Conservation (phyloP, 768 basidiomycete species). For the Plicaturopsis crispa region DNA sequence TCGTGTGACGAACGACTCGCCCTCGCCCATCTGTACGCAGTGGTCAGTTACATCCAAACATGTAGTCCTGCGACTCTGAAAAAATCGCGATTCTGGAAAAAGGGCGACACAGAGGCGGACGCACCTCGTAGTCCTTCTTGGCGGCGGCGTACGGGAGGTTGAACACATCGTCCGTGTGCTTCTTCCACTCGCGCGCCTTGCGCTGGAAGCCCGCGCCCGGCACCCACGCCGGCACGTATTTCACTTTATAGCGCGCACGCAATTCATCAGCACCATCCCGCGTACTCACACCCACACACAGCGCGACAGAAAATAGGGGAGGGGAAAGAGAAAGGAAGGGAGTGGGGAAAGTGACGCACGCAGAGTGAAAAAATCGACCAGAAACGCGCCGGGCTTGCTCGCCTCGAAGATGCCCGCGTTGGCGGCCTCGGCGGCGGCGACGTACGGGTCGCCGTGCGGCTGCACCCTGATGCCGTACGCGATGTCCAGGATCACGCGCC, state of each 20-base stretch:
- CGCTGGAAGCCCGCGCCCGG: constrained; percentile 27
- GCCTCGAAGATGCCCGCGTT: constrained; percentile 25
- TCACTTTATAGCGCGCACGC: no score
- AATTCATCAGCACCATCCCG: no score
- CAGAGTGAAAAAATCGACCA: constrained; percentile 34
- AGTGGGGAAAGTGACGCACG: no score
- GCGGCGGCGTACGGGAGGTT: constrained; percentile 1
- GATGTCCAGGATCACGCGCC: constrained; percentile 30
- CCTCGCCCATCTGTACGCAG: no score
- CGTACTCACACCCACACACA: no score
- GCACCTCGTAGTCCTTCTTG: no score
- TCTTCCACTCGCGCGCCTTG: constrained; percentile 14
- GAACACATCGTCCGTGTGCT: background rate
- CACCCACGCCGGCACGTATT: constrained; percentile 25
- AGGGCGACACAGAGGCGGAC: no score
- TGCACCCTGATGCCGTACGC: constrained; percentile 39
- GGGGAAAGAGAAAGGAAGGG: background rate
- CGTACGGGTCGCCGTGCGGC: constrained; percentile 33
- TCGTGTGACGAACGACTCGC: no score
- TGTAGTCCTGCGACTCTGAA: background rate
- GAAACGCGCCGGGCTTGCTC: constrained; percentile 31
- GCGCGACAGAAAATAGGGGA: constrained; percentile 1
- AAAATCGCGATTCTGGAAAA: constrained; percentile 30
- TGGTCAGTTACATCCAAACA: no score
- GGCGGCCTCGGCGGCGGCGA: constrained; percentile 32